phyloP scores from a whole-genome alignment of 1,284 basidiomycete species.

The Ustilago cynodontis region DNA sequence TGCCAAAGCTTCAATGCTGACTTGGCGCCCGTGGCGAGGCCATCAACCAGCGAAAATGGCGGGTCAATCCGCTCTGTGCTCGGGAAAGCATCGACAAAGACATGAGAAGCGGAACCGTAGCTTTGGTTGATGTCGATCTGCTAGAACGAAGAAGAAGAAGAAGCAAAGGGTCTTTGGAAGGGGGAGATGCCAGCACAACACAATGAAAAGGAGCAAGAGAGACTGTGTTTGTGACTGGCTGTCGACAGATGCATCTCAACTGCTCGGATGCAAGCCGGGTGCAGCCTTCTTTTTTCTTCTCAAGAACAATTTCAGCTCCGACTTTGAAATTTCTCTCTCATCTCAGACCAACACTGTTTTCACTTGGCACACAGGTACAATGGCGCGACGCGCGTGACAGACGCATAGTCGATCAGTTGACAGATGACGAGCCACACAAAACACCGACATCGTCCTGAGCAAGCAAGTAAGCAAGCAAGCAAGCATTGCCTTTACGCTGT shows the following conservation, averaged over 20 bases:
- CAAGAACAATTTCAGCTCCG: slow-evolving; percentile 20
- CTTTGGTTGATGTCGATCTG: not conserved
- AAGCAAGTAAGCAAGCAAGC: not conserved
- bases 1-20: too few relatives aligned
- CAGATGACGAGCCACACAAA: not conserved
- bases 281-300: slow-evolving; percentile 30
- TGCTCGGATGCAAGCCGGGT: not conserved
- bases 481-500: not conserved
- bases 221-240: not conserved
- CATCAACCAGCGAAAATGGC: too few relatives aligned
- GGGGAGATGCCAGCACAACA: not conserved
- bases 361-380: not conserved
- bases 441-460: not conserved
- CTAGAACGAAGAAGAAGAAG: not conserved
- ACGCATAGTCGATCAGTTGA: slow-evolving; percentile 11
- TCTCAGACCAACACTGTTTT: slow-evolving; percentile 15
- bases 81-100: not conserved
- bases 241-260: slow-evolving; percentile 5
- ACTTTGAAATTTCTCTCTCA: not conserved
- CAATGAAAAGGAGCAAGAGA: not conserved
- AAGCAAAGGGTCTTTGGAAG: not conserved
- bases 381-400: slow-evolving; percentile 7
- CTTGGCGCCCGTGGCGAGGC: too few relatives aligned
- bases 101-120: not conserved
- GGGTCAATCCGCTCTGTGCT: too few relatives aligned